Evolutionary conservation across 768 basidiomycete genomes (phyloP).

Genomic region (Leccinum arenicola): DNA sequence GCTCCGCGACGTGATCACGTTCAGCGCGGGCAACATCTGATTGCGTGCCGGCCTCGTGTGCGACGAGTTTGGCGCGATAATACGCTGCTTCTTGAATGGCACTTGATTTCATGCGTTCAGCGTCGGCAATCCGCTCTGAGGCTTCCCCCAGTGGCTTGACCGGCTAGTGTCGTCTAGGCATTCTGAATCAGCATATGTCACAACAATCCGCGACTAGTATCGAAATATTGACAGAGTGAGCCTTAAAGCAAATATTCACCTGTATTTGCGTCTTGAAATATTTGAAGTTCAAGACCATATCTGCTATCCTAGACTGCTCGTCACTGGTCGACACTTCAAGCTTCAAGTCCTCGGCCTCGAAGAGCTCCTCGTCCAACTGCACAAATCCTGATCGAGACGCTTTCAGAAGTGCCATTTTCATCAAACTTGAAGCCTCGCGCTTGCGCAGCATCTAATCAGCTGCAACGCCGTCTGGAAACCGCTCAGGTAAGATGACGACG

Average conservation of each 20-base stretch:
- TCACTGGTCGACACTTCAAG: slow-evolving; percentile 33
- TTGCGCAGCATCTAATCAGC: slow-evolving; percentile 63
- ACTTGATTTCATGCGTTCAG: slow-evolving; percentile 69
- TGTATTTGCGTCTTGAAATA: slow-evolving; percentile 84
- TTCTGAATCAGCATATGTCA: slow-evolving; percentile 9
- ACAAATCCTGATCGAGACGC: slow-evolving; percentile 80
- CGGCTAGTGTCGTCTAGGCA: slow-evolving; percentile 62
- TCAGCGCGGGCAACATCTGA: slow-evolving; percentile 70
- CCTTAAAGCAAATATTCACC: slow-evolving; percentile 44
- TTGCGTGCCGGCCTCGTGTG: slow-evolving; percentile 72
- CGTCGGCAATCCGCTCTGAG: slow-evolving; percentile 75
- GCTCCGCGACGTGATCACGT: slow-evolving; percentile 68
- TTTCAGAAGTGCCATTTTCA: slow-evolving; percentile 73
- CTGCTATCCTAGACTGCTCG: slow-evolving; percentile 54
- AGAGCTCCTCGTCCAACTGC: slow-evolving; percentile 52
- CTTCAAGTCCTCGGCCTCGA: slow-evolving; percentile 34
- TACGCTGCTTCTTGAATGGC: slow-evolving; percentile 94
- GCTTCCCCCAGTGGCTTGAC: slow-evolving; percentile 64
- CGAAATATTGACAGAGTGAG: neutral
- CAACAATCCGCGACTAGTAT: neutral
- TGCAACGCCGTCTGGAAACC: slow-evolving; percentile 77
- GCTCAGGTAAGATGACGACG: slow-evolving; percentile 54
- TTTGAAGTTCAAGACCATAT: slow-evolving; percentile 80
- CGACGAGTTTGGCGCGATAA: slow-evolving; percentile 92
- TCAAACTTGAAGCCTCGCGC: slow-evolving; percentile 66